Conservation (phyloP, 305 asterid species). For the Solanum chacoense region DNA sequence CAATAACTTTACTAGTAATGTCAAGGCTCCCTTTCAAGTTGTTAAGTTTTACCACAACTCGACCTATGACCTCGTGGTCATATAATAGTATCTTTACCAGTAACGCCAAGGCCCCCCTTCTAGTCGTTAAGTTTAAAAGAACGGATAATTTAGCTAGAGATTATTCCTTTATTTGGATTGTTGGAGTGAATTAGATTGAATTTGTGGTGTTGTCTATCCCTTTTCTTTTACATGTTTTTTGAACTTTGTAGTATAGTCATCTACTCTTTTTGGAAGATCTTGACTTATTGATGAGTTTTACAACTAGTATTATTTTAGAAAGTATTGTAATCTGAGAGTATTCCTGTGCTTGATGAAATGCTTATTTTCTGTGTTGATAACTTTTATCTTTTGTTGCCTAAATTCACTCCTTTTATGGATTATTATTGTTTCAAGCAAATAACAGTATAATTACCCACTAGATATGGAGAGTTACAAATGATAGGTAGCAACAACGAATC, state of each 20-base stretch:
- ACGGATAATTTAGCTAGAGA: background rate
- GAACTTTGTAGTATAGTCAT: background rate
- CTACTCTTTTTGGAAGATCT: background rate
- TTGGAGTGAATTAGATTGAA: background rate
- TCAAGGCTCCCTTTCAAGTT: background rate
- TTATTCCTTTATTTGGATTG: background rate
- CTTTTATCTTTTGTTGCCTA: background rate
- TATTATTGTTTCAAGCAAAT: background rate
- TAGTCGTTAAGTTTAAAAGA: background rate
- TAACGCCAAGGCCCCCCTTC: background rate
- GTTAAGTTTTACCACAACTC: background rate
- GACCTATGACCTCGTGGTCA: background rate
- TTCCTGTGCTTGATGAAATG: background rate
- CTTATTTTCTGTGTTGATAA: background rate
- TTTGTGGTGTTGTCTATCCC: background rate
- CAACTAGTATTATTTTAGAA: background rate
- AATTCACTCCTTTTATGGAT: background rate
- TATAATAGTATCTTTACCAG: background rate
- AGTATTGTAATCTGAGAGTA: background rate
- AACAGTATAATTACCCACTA: background rate
- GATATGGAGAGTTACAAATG: background rate
- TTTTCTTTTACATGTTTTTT: background rate
- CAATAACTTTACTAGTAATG: background rate
- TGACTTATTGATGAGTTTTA: background rate
- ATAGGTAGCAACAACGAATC: background rate